Evolutionary conservation across 176 grass and related monocot species (phyloP).

Genomic region (Cocos nucifera): DNA sequence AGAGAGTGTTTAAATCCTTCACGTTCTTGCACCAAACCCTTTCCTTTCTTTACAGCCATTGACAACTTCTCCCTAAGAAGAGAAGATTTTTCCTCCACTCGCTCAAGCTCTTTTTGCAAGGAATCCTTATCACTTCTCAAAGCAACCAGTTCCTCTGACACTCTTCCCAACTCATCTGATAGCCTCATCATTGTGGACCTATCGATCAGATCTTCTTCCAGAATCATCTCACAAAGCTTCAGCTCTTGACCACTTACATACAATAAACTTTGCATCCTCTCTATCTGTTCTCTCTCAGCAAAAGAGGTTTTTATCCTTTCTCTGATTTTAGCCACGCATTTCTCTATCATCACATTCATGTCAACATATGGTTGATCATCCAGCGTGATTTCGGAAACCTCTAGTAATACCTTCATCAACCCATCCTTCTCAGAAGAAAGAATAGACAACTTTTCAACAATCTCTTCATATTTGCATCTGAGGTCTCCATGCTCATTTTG

Average conservation of each 20-base stretch:
- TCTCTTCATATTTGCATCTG: conserved; percentile 34
- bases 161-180: conserved; percentile 40
- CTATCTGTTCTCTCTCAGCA: conserved; percentile 31
- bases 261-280: conserved; percentile 50
- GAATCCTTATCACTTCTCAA: conserved; percentile 72
- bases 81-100: conserved; percentile 73
- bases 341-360: conserved; percentile 33
- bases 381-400: conserved; percentile 54
- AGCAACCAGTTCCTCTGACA: conserved; percentile 33
- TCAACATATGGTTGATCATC: conserved; percentile 33
- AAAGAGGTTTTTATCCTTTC: conserved; percentile 37
- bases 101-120: conserved; percentile 65
- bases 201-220: conserved; percentile 62
- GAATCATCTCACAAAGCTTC: conserved; percentile 54
- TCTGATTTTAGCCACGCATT: conserved; percentile 38
- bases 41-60: conserved; percentile 97
- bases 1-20: conserved; percentile 69
- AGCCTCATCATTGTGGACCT: conserved; percentile 34
- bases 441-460: conserved; percentile 35
- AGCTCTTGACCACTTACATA: conserved; percentile 67
- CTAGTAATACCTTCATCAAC: conserved; percentile 52
- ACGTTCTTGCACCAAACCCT: conserved; percentile 88
- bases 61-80: conserved; percentile 92
- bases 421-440: conserved; percentile 49
- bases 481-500: conserved; percentile 68